Evolutionary conservation across 495 filamentous ascomycete genomes (phyloP), one percentile per base, ranked within the genome.

Genomic region (Aspergillus funiculosus): DNA sequence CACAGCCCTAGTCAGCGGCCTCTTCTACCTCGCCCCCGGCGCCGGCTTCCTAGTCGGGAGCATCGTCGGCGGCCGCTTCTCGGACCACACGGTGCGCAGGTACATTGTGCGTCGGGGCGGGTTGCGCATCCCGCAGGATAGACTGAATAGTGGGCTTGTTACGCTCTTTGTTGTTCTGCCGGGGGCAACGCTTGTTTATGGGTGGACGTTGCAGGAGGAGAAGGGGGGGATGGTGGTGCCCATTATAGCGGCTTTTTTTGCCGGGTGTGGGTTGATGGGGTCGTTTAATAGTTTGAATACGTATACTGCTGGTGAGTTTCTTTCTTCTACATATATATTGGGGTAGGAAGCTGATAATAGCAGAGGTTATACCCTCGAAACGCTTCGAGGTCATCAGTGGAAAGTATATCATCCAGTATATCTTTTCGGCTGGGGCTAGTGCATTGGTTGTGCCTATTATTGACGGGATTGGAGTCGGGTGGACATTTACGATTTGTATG

Each of bases 11-110:
- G 74, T 82, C 51, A 72, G 71, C 30, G 84, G 83, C 3, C 74
- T 89, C 10, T 87, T 89, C 68, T 89, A 86, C 56, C 79, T 89
- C 19, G 80, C 85, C 1, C 85, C 85, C 0, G 83, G 83, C 13
- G 72, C 72, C 29, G 85, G 84, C 5, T 87, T 86, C 53, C 69
- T 88, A 0, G 32, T 80, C 6, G 85, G 85, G 5, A 85, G 80
- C 26, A 78, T 87, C 55, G 54, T 81, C 24, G 85, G 85, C 17
- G 85, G 85, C 10, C 74, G 77, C 7, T 80, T 80, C 53, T 82
- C 85, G 2, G 85, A 89, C 63, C 69, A 69, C 39, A 67, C 77
- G 5, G 82, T 87, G 15, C 76, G 77, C 48, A 69, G 66, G 20
- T 87, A 76, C 62, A 83, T 85, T 48, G 43, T 46, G 1, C 75